Evolutionary conservation across 225 moss, liverwort and hornwort genomes (phyloP).

Genomic region (Marchantia polymorpha): DNA sequence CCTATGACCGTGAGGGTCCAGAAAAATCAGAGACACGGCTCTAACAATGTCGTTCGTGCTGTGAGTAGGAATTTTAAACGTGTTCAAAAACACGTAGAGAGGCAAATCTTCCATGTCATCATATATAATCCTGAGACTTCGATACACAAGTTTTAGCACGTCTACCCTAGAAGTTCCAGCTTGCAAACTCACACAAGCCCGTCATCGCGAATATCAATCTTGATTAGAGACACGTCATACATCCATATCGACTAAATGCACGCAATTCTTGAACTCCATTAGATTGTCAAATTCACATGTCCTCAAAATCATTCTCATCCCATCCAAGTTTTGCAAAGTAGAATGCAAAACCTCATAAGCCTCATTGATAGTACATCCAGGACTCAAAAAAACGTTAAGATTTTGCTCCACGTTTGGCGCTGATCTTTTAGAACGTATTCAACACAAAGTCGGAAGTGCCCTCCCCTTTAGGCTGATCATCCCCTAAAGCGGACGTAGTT

Average conservation of each 20-base stretch:
- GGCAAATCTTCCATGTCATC: conserved; percentile 50
- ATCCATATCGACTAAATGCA: background rate
- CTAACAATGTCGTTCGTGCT: conserved; percentile 33
- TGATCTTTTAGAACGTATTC: background rate
- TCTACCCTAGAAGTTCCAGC: background rate
- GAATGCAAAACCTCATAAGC: too few relatives aligned
- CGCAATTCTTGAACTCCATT: too few relatives aligned
- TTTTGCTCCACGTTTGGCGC: background rate
- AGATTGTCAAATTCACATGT: too few relatives aligned
- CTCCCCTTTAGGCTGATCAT: background rate
- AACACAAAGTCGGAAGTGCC: background rate
- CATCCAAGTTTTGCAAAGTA: too few relatives aligned
- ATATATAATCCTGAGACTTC: conserved; percentile 48
- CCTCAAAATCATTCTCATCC: too few relatives aligned
- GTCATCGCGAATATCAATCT: too few relatives aligned
- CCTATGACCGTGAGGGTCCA: conserved; percentile 48
- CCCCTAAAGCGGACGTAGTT: background rate
- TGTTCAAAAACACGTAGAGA: conserved; percentile 46
- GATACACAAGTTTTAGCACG: conserved; percentile 33
- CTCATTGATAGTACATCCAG: too few relatives aligned
- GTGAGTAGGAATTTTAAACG: conserved; percentile 28
- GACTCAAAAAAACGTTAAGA: too few relatives aligned
- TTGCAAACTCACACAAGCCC: background rate
- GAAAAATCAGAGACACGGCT: conserved; percentile 42
- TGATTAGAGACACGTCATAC: background rate